Conservation (phyloP, 305 asterid species). For the Plantago coronopus region DNA sequence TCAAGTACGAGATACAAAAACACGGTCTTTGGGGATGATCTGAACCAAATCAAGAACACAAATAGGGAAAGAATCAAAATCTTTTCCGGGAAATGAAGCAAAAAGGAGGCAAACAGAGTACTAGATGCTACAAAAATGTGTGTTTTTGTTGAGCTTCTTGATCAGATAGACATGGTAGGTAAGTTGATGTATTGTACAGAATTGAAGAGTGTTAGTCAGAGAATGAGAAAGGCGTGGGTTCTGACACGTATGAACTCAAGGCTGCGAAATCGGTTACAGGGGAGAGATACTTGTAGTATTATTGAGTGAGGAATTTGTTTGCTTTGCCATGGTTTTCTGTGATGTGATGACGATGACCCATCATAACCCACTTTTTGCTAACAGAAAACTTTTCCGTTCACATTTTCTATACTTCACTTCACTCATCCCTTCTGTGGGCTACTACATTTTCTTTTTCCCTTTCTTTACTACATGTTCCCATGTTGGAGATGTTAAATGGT, state of each 20-base stretch:
- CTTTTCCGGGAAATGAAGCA: slow-evolving; percentile 1
- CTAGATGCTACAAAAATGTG: too few relatives aligned
- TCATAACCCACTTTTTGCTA: slow-evolving; percentile 3
- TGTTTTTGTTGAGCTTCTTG: background rate
- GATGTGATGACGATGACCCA: too few relatives aligned
- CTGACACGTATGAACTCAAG: slow-evolving; percentile 11
- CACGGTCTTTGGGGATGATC: background rate
- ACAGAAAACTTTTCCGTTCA: background rate
- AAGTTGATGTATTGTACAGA: too few relatives aligned
- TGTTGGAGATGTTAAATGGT: too few relatives aligned
- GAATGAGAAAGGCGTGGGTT: slow-evolving; percentile 4
- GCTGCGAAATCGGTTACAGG: slow-evolving; percentile 5
- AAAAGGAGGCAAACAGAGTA: background rate
- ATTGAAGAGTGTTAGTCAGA: background rate
- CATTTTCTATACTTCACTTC: slow-evolving; percentile 5
- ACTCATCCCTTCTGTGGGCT: background rate
- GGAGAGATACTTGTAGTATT: background rate
- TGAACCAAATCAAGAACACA: background rate
- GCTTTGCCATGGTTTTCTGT: background rate
- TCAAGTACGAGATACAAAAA: background rate
- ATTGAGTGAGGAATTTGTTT: background rate
- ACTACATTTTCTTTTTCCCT: too few relatives aligned
- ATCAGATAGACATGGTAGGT: background rate
- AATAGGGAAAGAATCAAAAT: background rate
- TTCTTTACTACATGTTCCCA: too few relatives aligned